Conservation (phyloP, 345 rosid species). For the Noccaea bulbosa region DNA sequence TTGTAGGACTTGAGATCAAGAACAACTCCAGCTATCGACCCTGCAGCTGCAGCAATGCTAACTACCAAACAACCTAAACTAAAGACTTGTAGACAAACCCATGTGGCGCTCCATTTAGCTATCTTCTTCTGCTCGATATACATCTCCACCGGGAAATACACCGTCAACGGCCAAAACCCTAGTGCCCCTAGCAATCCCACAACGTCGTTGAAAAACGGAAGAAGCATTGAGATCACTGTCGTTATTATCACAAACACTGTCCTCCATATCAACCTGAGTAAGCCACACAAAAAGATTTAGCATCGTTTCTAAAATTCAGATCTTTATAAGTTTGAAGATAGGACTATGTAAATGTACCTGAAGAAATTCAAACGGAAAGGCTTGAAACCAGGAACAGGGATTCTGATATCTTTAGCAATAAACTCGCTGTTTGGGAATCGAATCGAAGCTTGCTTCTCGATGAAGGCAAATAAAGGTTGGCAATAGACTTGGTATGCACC, state of each 20-base stretch:
- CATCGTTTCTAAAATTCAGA: not conserved
- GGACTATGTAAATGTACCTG: slow-evolving; percentile 35
- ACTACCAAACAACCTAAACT: slow-evolving; percentile 73
- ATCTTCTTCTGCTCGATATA: slow-evolving; percentile 75
- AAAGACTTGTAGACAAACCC: slow-evolving; percentile 78
- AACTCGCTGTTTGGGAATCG: slow-evolving; percentile 61
- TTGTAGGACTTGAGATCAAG: slow-evolving; percentile 70
- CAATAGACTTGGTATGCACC: slow-evolving; percentile 95
- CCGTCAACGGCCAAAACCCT: slow-evolving; percentile 93
- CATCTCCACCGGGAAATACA: slow-evolving; percentile 91
- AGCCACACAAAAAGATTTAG: slow-evolving; percentile 7
- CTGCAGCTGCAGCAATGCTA: slow-evolving; percentile 75
- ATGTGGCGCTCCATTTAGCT: slow-evolving; percentile 77
- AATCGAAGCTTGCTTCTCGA: slow-evolving; percentile 58
- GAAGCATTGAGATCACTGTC: slow-evolving; percentile 82
- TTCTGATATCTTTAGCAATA: slow-evolving; percentile 58
- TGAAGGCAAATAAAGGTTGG: slow-evolving; percentile 84
- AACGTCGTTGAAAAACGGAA: slow-evolving; percentile 83
- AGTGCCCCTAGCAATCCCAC: slow-evolving; percentile 86
- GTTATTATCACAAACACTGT: slow-evolving; percentile 73
- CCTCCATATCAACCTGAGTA: slow-evolving; percentile 79
- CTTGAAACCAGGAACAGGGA: slow-evolving; percentile 56
- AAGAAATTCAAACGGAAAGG: slow-evolving; percentile 63
- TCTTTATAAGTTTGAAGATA: not conserved
- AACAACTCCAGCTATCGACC: slow-evolving; percentile 80